Base-by-base conservation (phyloP, 2,329 filamentous ascomycete genomes). In the Thermomyces lanuginosus region DNA sequence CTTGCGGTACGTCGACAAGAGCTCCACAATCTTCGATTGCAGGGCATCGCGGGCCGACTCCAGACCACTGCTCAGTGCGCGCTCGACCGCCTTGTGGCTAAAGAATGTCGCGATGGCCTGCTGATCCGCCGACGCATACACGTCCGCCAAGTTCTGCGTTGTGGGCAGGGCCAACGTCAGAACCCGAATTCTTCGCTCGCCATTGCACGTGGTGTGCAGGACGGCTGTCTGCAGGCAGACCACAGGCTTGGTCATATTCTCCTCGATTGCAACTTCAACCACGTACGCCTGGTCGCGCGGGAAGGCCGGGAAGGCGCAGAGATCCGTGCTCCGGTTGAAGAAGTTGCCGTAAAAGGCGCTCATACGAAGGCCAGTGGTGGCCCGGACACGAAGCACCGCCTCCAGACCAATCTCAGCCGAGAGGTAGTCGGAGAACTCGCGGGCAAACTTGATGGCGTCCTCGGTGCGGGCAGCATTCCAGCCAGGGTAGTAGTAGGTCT, bases 261-360 rank as follows among this genome's bases (percentile, higher is more conserved):
- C 89, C 43, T 98, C 89, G 39, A 98, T 95, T 8, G 89, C 84
- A 29, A 98, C 91, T 55, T 98, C 89, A 11, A 98, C 86, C 22
- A 95, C 89, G 48, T 95, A 95, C 36, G 80, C 83, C 53, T 98
- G 89, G 45, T 98, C 89, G 48, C 89, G 76, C 16, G 89, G 89
- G 63, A 98, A 95, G 0, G 89, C 84, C 2, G 89, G 89, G 66
- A 98, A 98, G 8, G 89, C 89, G 51, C 89, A 95, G 16, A 98
- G 71, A 58, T 98, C 89, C 9, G 84, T 93, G 49, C 82, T 92
- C 41, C 89, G 72, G 62, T 95, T 98, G 66, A 98, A 98, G 58
- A 98, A 98, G 61, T 98, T 98, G 40, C 89, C 89, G 54, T 95
- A 98, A 58, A 98, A 98, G 2, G 86, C 84, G 59, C 76, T 92